These are phyloP conservation scores for Nemania diffusa DNA, from an alignment of 2,329 filamentous ascomycete species.

Conservation along the genomic window DNA sequence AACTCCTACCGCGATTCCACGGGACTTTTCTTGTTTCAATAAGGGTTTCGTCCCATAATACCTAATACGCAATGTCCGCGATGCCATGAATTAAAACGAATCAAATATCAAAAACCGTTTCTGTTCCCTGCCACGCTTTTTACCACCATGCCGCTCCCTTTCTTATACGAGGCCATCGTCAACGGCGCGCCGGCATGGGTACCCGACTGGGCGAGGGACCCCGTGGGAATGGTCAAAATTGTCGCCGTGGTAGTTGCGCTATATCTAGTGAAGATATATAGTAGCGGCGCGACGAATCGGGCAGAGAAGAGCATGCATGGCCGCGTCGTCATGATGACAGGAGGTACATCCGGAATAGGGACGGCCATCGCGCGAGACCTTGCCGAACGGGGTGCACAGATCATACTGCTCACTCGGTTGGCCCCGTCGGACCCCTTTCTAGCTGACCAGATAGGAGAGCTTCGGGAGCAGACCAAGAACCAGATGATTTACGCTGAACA, in stretches of 20 bases:
- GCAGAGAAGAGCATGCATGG: constrained; percentile 90
- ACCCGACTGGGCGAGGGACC: constrained; percentile 53
- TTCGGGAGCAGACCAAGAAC: constrained; percentile 81
- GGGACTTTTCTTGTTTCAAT: constrained; percentile 1
- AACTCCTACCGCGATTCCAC: not conserved
- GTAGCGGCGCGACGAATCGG: constrained; percentile 76
- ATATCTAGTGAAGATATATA: constrained; percentile 74
- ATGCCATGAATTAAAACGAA: constrained; percentile 11
- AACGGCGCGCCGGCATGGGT: constrained; percentile 63
- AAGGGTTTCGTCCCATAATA: not conserved
- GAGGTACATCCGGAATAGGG: constrained; percentile 93
- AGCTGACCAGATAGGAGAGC: constrained; percentile 89
- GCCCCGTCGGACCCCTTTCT: constrained; percentile 86
- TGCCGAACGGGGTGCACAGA: constrained; percentile 84
- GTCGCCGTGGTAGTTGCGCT: constrained; percentile 53
- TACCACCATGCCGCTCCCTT: constrained; percentile 53
- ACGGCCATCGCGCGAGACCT: constrained; percentile 79
- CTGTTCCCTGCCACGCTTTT: constrained; percentile 1
- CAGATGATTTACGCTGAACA: constrained; percentile 94
- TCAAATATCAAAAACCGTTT: not conserved
- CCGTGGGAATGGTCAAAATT: constrained; percentile 56
- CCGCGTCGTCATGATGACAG: constrained; percentile 92
- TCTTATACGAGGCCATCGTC: constrained; percentile 58
- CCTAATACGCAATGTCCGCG: constrained; percentile 1
- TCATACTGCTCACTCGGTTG: constrained; percentile 88